A percentile compares a stretch with the other conserved stretches of the same genome.
Conservation (phyloP, 228 moss, liverwort and hornwort species). For the Sphagnum fallax region DNA sequence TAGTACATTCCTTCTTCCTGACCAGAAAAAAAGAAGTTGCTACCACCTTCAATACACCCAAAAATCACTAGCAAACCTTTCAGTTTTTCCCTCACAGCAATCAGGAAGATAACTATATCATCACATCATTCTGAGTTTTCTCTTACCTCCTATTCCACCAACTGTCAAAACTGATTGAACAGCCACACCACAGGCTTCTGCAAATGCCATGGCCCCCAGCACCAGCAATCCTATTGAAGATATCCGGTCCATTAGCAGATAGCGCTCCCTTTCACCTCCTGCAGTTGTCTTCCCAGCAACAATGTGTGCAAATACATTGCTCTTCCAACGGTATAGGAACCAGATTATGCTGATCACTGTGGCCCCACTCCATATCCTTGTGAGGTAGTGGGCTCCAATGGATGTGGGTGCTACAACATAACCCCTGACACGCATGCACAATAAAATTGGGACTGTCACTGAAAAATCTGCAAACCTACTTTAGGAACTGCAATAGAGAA, state of each 20-base stretch:
- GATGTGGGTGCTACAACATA: conserved; percentile 64
- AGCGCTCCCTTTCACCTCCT: conserved; percentile 61
- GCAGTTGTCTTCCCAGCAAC: conserved; percentile 30
- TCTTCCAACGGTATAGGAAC: conserved; percentile 91
- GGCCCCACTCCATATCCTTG: conserved; percentile 82
- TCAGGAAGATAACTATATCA: too few relatives aligned
- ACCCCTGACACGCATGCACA: conserved; percentile 34
- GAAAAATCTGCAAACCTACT: too few relatives aligned
- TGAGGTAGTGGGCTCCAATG: conserved; percentile 54
- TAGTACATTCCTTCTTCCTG: too few relatives aligned
- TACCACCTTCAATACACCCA: too few relatives aligned
- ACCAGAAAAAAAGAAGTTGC: too few relatives aligned
- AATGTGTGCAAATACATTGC: conserved; percentile 49
- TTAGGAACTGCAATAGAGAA: background rate
- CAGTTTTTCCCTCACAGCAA: too few relatives aligned
- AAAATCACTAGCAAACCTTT: too few relatives aligned
- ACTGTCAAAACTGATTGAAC: conserved; percentile 79
- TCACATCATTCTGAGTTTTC: too few relatives aligned
- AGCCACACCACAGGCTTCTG: conserved; percentile 79
- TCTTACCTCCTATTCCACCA: conserved; percentile 83
- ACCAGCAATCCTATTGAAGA: conserved; percentile 56
- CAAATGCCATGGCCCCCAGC: conserved; percentile 69
- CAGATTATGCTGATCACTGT: conserved; percentile 68
- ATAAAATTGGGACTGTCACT: too few relatives aligned
- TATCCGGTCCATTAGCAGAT: conserved; percentile 65